Percentiles rank a stretch among this genome's conserved stretches.
phyloP scores from a whole-genome alignment of 2,329 filamentous ascomycete species.

The Purpureocillium lavendulum region DNA sequence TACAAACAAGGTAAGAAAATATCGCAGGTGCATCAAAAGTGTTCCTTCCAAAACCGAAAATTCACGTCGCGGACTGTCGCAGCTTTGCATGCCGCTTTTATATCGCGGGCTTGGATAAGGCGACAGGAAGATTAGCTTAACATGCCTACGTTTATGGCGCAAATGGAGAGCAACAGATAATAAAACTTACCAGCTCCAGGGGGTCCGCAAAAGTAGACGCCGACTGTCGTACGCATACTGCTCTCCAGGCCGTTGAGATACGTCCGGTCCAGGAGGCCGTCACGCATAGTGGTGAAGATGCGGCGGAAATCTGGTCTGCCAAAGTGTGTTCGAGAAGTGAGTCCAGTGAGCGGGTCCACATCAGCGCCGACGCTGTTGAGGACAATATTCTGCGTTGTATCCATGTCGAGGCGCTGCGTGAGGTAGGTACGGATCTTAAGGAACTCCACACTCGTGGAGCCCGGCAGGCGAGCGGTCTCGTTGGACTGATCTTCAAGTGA shows the following conservation, averaged over 20 bases:
- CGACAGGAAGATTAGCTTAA: constrained; percentile 25
- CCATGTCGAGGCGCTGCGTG: constrained; percentile 83
- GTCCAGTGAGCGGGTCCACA: constrained; percentile 83
- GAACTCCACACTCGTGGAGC: constrained; percentile 70
- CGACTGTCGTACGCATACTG: constrained; percentile 72
- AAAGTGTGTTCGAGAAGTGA: constrained; percentile 86
- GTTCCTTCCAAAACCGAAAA: constrained; percentile 99
- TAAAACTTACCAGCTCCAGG: constrained; percentile 52
- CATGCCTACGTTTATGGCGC: too few species aligned
- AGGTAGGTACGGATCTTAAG: constrained; percentile 97
- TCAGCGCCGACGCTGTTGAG: constrained; percentile 87
- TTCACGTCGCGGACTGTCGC: constrained; percentile 71
- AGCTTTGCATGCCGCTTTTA: constrained; percentile 69
- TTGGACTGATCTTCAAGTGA: constrained; percentile 83
- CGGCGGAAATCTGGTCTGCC: constrained; percentile 82
- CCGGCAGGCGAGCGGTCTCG: constrained; percentile 57
- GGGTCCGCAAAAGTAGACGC: constrained; percentile 96
- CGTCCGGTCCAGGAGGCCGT: constrained; percentile 75
- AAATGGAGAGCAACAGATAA: not conserved
- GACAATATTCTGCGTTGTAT: constrained; percentile 93
- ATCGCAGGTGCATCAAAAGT: too few species aligned
- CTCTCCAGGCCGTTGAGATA: constrained; percentile 82
- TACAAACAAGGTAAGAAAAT: too few species aligned
- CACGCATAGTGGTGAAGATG: constrained; percentile 75
- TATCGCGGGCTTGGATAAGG: constrained; percentile 68